These are phyloP conservation scores for Pichia cabralensis DNA, from an alignment of 805 yeast species.

Conservation along the genomic window DNA sequence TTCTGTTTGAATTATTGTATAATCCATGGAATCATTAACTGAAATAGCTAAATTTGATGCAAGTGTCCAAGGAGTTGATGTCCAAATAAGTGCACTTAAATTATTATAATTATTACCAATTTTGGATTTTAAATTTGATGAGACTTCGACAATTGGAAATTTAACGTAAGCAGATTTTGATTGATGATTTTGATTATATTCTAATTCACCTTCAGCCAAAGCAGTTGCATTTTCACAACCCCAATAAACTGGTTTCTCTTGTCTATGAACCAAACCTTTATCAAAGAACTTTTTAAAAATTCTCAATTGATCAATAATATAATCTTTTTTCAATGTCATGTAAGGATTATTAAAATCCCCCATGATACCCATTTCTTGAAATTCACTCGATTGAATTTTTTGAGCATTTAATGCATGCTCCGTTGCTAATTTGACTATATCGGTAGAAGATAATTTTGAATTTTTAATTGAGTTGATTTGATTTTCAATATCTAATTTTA, in stretches of 20 bases:
- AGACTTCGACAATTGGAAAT: conserved; percentile 39
- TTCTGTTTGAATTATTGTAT: conserved; percentile 36
- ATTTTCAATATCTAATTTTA: conserved; percentile 1
- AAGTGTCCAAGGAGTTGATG: conserved; percentile 97
- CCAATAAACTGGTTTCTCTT: conserved; percentile 95
- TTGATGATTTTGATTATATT: conserved; percentile 63
- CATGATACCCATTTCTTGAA: conserved; percentile 67
- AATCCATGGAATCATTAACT: conserved; percentile 46
- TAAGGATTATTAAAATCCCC: conserved; percentile 73
- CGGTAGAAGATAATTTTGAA: conserved; percentile 30
- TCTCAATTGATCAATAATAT: conserved; percentile 65
- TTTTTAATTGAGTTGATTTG: conserved; percentile 11
- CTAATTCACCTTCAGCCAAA: conserved; percentile 91
- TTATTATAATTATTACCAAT: not conserved
- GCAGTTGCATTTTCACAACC: conserved; percentile 92
- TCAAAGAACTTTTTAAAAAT: conserved; percentile 59
- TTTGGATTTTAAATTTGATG: conserved; percentile 17
- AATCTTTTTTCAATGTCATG: conserved; percentile 58
- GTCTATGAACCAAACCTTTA: conserved; percentile 65
- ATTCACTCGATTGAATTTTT: conserved; percentile 50
- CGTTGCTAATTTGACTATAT: conserved; percentile 56
- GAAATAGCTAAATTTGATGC: conserved; percentile 82
- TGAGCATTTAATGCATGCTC: conserved; percentile 64
- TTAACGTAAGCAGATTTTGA: conserved; percentile 62
- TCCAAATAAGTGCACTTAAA: conserved; percentile 64